A percentile compares a stretch with the other conserved stretches of the same genome.
These are phyloP conservation scores for Scytalidium sp. DNA, from an alignment of 2,329 filamentous ascomycete genomes.

Conservation along the genomic window DNA sequence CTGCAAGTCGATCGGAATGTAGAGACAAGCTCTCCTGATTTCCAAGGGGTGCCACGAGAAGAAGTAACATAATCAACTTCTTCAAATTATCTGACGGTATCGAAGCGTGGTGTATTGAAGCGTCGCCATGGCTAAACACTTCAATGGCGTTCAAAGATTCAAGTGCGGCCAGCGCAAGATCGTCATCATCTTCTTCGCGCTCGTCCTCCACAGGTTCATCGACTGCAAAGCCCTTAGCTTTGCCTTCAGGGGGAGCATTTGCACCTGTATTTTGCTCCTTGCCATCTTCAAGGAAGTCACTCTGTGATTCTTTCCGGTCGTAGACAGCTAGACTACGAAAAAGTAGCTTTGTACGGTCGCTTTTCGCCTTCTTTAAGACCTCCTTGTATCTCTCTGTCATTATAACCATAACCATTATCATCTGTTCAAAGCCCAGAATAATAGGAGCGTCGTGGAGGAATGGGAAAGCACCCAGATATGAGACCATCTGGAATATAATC, in stretches of 20 bases:
- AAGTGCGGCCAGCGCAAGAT: conserved; percentile 65
- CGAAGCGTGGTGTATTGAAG: conserved; percentile 58
- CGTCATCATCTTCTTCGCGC: conserved; percentile 51
- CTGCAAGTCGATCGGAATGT: conserved; percentile 55
- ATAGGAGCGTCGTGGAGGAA: conserved; percentile 69
- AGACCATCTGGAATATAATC: conserved; percentile 69
- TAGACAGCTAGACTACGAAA: conserved; percentile 72
- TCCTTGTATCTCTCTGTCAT: conserved; percentile 67
- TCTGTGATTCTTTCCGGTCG: conserved; percentile 48
- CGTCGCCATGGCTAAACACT: conserved; percentile 52
- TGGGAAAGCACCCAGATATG: conserved; percentile 70
- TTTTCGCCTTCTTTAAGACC: conserved; percentile 56
- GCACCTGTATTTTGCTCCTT: conserved; percentile 41
- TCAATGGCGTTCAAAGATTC: conserved; percentile 65
- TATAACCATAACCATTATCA: conserved; percentile 71
- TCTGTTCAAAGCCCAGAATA: conserved; percentile 65
- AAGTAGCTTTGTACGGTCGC: conserved; percentile 60
- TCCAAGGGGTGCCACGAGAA: conserved; percentile 63
- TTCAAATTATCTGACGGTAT: conserved; percentile 73
- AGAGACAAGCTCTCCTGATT: conserved; percentile 63
- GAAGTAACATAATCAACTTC: conserved; percentile 66
- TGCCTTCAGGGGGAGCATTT: conserved; percentile 21
- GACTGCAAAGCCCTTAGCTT: conserved; percentile 34
- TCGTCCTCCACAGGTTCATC: conserved; percentile 39
- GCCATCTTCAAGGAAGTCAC: conserved; percentile 14